Conservation (phyloP, 2,329 filamentous ascomycete genomes). For the Pestalotiopsis sp. region DNA sequence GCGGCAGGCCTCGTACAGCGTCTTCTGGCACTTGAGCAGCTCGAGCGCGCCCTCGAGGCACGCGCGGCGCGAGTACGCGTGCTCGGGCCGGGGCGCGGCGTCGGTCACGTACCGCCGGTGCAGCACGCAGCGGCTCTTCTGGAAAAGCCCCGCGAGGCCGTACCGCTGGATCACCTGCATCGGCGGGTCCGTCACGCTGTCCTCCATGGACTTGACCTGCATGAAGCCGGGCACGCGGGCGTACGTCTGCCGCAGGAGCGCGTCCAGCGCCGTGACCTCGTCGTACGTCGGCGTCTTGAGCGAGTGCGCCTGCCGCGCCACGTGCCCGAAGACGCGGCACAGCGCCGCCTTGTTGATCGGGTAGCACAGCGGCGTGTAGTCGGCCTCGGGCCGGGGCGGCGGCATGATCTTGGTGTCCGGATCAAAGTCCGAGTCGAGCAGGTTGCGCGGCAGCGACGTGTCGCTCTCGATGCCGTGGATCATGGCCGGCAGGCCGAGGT, state of each 20-base stretch:
- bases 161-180: constrained; percentile 54
- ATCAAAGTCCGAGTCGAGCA: constrained; percentile 68
- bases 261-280: constrained; percentile 53
- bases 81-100: constrained; percentile 41
- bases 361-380: constrained; percentile 63
- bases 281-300: constrained; percentile 49
- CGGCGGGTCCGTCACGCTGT: constrained; percentile 51
- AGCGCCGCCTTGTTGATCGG: constrained; percentile 53
- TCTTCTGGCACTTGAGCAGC: constrained; percentile 50
- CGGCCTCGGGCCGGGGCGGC: constrained; percentile 54
- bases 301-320: constrained; percentile 52
- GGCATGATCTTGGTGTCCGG: constrained; percentile 58
- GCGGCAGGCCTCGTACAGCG: constrained; percentile 49
- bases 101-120: constrained; percentile 57
- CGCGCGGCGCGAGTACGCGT: constrained; percentile 53
- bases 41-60: constrained; percentile 53
- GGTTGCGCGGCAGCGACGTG: constrained; percentile 61
- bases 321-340: constrained; percentile 49
- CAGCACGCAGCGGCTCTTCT: constrained; percentile 58
- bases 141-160: constrained; percentile 53
- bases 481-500: constrained; percentile 70
- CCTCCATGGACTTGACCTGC: constrained; percentile 48
- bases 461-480: constrained; percentile 66
- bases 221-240: constrained; percentile 49
- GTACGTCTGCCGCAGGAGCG: constrained; percentile 47